phyloP scores from a whole-genome alignment of 1,284 basidiomycete genomes.

The Somion occarium region DNA sequence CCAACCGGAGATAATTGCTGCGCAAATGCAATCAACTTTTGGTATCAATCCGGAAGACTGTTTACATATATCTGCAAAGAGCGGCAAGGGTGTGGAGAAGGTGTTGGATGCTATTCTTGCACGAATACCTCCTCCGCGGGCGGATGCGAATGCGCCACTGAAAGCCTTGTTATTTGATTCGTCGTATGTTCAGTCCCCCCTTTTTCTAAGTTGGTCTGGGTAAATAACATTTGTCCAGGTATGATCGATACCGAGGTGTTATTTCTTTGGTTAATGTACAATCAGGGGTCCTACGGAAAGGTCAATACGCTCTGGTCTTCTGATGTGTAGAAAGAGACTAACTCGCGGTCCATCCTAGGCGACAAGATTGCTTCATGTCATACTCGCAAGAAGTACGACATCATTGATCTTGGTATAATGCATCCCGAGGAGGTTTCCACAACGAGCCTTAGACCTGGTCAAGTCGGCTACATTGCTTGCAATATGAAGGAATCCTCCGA shows the following conservation, averaged over 20 bases:
- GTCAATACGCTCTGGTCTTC: conserved; percentile 27
- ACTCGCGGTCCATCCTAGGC: conserved; percentile 39
- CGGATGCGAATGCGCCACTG: conserved; percentile 48
- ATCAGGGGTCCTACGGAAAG: conserved; percentile 60
- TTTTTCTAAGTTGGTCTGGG: conserved; percentile 28
- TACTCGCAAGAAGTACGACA: conserved; percentile 89
- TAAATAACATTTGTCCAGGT: conserved; percentile 44
- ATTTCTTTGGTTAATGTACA: conserved; percentile 89
- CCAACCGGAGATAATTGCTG: conserved; percentile 73
- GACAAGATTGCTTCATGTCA: conserved; percentile 87
- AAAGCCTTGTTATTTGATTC: conserved; percentile 94
- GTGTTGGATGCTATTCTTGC: conserved; percentile 82
- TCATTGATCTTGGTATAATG: conserved; percentile 90
- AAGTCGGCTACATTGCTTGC: conserved; percentile 89
- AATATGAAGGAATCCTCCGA: conserved; percentile 99
- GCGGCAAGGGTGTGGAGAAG: conserved; percentile 74
- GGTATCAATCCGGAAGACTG: conserved; percentile 72
- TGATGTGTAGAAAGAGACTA: conserved; percentile 4
- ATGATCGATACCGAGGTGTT: conserved; percentile 95
- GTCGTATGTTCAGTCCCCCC: conserved; percentile 42
- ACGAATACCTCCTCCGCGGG: conserved; percentile 74
- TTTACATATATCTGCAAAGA: conserved; percentile 88
- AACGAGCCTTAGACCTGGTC: conserved; percentile 71
- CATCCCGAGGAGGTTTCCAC: conserved; percentile 84
- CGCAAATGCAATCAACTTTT: conserved; percentile 80